These are phyloP conservation scores for Colletotrichum neosansevieriae DNA, from an alignment of 2,329 filamentous ascomycete species.

Conservation along the genomic window DNA sequence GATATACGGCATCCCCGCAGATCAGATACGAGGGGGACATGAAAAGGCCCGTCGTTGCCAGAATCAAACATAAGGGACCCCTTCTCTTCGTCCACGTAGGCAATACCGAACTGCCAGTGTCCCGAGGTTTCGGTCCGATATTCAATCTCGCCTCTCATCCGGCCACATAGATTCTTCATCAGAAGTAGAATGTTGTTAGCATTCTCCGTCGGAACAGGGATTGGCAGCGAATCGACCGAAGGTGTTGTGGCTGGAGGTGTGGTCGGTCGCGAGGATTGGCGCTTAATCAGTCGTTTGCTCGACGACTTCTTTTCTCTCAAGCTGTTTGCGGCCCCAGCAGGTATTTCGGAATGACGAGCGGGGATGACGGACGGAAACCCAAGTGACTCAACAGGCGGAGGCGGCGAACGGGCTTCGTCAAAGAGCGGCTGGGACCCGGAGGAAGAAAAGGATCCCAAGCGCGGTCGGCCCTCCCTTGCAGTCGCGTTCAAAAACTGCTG, in stretches of 20 bases:
- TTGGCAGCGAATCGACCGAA: slow-evolving; percentile 69
- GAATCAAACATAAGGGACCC: slow-evolving; percentile 82
- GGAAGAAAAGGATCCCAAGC: slow-evolving; percentile 79
- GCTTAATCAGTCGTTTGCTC: slow-evolving; percentile 67
- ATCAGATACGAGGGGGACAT: slow-evolving; percentile 77
- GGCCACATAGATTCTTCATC: slow-evolving; percentile 82
- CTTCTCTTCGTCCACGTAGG: slow-evolving; percentile 81
- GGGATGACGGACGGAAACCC: slow-evolving; percentile 57
- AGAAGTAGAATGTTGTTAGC: slow-evolving; percentile 78
- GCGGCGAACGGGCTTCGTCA: slow-evolving; percentile 59
- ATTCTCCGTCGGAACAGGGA: slow-evolving; percentile 73
- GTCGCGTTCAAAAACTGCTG: slow-evolving; percentile 55
- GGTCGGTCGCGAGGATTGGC: slow-evolving; percentile 66
- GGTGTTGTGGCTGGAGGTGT: slow-evolving; percentile 67
- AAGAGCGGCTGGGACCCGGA: slow-evolving; percentile 66
- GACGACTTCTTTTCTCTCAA: slow-evolving; percentile 62
- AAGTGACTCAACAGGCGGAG: slow-evolving; percentile 57
- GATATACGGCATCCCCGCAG: slow-evolving; percentile 79
- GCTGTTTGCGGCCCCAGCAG: slow-evolving; percentile 44
- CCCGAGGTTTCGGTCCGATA: slow-evolving; percentile 73
- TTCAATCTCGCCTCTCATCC: slow-evolving; percentile 83
- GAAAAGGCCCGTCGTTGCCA: slow-evolving; percentile 73
- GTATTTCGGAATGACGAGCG: slow-evolving; percentile 41
- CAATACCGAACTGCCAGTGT: slow-evolving; percentile 78
- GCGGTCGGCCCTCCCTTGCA: slow-evolving; percentile 66